Evolutionary conservation across 2,329 filamentous ascomycete genomes (phyloP), one percentile per base, ranked within the genome.

Genomic region (Triangularia setosa): DNA sequence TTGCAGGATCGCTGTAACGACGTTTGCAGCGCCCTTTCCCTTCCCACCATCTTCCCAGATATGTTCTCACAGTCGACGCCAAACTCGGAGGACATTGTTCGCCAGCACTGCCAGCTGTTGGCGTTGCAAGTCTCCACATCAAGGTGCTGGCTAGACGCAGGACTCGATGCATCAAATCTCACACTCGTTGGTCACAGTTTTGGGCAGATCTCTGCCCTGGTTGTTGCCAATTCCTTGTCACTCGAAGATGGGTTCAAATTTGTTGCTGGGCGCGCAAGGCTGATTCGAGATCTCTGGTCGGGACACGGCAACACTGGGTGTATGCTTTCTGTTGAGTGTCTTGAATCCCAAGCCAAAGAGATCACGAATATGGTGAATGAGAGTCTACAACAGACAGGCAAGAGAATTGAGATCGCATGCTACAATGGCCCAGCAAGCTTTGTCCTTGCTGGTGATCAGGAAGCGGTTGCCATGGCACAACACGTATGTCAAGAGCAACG

Each of bases 401-500:
- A 69, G 9, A 40, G 16, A 18, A 14, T 54, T 23, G 61, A 57
- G 7, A 79, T 85, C 33, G 83, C 83, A 0, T 84, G 82, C 68
- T 81, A 74, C 69, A 83, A 83, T 55, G 79, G 80, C 0, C 78
- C 78, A 0, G 68, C 65, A 3, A 80, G 74, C 64, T 78, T 79
- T 67, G 79, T 78, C 0, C 28, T 84, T 2, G 78, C 78, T 1
- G 81, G 81, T 0, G 68, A 75, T 0, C 63, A 70, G 0, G 35
- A 54, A 0, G 73, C 74, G 1, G 75, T 81, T 5, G 72, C 48
- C 78, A 4, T 67, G 65, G 0, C 65, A 53, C 8, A 44, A 11
- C 2, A 35, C 33, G 9, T 25, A 16, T 5, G 12, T 55, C 53
- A 1, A 24, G 27, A 11, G 5, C 23, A 11, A 21, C 1, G 6